phyloP scores from a whole-genome alignment of 2,329 filamentous ascomycete genomes.

The Alternaria sp. region DNA sequence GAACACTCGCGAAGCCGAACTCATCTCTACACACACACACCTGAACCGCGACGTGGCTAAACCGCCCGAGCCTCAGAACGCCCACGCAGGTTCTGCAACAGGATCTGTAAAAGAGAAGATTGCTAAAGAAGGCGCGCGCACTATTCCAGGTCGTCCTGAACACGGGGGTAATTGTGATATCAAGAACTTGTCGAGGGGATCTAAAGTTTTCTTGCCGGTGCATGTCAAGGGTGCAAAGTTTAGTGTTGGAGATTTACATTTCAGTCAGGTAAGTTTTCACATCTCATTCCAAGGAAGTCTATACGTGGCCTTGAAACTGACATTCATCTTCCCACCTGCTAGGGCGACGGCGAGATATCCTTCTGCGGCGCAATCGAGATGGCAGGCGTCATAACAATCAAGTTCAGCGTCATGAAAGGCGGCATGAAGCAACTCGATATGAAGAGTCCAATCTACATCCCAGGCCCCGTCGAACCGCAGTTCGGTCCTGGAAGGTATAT shows the following conservation, averaged over 20 bases:
- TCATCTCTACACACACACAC: slow-evolving; percentile 72
- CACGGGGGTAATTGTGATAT: slow-evolving; percentile 93
- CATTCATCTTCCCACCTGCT: not conserved
- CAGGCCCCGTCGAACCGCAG: slow-evolving; percentile 86
- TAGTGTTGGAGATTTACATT: slow-evolving; percentile 87
- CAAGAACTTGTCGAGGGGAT: slow-evolving; percentile 81
- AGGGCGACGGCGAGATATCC: slow-evolving; percentile 86
- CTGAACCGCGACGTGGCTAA: slow-evolving; percentile 74
- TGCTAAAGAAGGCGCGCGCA: slow-evolving; percentile 80
- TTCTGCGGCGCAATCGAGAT: slow-evolving; percentile 85
- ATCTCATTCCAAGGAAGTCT: not conserved
- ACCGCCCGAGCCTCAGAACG: slow-evolving; percentile 75
- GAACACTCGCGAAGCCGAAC: slow-evolving; percentile 83
- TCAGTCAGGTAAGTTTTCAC: slow-evolving; percentile 63
- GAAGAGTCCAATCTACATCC: slow-evolving; percentile 84
- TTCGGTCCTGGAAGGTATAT: slow-evolving; percentile 84
- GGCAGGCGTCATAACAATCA: slow-evolving; percentile 89
- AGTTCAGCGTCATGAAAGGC: slow-evolving; percentile 85
- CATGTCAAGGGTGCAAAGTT: slow-evolving; percentile 90
- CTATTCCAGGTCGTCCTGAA: slow-evolving; percentile 83
- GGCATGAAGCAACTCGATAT: slow-evolving; percentile 78
- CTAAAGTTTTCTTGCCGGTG: slow-evolving; percentile 85
- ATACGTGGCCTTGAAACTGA: not conserved
- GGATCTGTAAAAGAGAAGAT: slow-evolving; percentile 70
- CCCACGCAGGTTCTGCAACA: slow-evolving; percentile 73